Conservation (phyloP, 257 asterid species). For the Fraxinus cuspidata region DNA sequence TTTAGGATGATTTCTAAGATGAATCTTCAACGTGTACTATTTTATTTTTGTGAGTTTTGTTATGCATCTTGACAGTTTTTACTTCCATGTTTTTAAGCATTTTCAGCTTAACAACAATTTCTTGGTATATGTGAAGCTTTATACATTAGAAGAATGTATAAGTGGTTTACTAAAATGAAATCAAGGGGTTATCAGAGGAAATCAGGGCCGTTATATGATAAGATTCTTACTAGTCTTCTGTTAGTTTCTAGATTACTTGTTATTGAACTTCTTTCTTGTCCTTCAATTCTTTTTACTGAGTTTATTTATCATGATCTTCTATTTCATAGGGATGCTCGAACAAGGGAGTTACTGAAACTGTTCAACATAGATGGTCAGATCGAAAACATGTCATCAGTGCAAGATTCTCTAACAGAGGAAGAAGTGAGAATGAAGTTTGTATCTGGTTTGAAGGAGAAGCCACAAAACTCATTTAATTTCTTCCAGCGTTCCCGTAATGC, state of each 20-base stretch:
- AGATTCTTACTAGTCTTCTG: constrained; percentile 13
- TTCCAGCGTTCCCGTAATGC: constrained; percentile 98
- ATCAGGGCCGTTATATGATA: background rate
- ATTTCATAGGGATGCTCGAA: constrained; percentile 82
- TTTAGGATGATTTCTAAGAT: background rate
- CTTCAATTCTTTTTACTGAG: constrained; percentile 1
- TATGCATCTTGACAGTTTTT: constrained; percentile 1
- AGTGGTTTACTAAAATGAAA: background rate
- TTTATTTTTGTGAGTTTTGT: background rate
- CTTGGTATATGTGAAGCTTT: constrained; percentile 4
- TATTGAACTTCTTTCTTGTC: constrained; percentile 20
- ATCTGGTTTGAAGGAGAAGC: constrained; percentile 65
- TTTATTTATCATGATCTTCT: constrained; percentile 20
- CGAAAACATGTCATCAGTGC: constrained; percentile 55
- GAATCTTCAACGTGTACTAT: background rate
- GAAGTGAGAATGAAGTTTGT: constrained; percentile 58
- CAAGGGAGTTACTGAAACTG: constrained; percentile 76
- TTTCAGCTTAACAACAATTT: background rate
- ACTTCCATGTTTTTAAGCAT: constrained; percentile 7
- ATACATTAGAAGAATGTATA: background rate
- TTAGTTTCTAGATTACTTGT: constrained; percentile 16
- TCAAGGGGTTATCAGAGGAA: constrained; percentile 3
- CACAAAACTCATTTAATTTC: constrained; percentile 66
- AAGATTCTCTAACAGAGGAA: constrained; percentile 67
- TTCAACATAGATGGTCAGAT: constrained; percentile 86